A percentile compares a stretch with the other conserved stretches of the same genome.
phyloP scores from a whole-genome alignment of 2,329 filamentous ascomycete genomes.

The Microdochium trichocladiopsis region DNA sequence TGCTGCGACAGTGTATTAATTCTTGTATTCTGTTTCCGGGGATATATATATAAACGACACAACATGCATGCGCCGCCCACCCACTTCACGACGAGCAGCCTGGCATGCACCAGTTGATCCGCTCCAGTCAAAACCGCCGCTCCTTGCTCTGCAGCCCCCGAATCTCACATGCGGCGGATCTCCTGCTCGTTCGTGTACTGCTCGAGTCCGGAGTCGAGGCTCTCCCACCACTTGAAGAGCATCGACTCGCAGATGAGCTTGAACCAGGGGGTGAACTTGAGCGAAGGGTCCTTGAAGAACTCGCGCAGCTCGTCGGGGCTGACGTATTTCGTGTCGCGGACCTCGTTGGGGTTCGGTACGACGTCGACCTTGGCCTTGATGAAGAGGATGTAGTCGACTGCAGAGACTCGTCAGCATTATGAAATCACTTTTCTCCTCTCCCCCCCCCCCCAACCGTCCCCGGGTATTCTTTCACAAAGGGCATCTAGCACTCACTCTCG shows the following conservation, averaged over 20 bases:
- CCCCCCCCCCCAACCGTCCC: too few species aligned
- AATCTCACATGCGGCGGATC: constrained; percentile 75
- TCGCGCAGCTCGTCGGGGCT: constrained; percentile 72
- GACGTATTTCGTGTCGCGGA: constrained; percentile 78
- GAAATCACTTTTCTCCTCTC: too few species aligned
- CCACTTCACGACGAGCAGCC: too few species aligned
- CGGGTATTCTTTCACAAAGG: too few species aligned
- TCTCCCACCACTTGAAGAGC: constrained; percentile 96
- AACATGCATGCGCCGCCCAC: too few species aligned
- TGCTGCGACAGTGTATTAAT: too few species aligned
- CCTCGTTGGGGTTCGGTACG: constrained; percentile 79
- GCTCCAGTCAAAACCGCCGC: too few species aligned
- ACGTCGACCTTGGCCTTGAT: constrained; percentile 91
- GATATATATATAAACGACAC: too few species aligned
- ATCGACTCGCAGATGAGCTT: constrained; percentile 97
- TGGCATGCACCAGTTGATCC: too few species aligned
- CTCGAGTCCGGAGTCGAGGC: constrained; percentile 73
- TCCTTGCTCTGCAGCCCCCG: too few species aligned
- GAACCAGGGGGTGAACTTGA: constrained; percentile 97
- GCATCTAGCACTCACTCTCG: constrained; percentile 88
- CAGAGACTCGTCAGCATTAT: constrained; percentile 7
- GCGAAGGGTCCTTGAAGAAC: constrained; percentile 72
- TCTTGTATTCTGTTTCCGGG: too few species aligned
- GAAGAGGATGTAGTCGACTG: constrained; percentile 98
- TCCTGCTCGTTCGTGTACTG: constrained; percentile 80